These are phyloP conservation scores for Cyberlindnera meyerae DNA, from an alignment of 805 yeast species.

Conservation along the genomic window DNA sequence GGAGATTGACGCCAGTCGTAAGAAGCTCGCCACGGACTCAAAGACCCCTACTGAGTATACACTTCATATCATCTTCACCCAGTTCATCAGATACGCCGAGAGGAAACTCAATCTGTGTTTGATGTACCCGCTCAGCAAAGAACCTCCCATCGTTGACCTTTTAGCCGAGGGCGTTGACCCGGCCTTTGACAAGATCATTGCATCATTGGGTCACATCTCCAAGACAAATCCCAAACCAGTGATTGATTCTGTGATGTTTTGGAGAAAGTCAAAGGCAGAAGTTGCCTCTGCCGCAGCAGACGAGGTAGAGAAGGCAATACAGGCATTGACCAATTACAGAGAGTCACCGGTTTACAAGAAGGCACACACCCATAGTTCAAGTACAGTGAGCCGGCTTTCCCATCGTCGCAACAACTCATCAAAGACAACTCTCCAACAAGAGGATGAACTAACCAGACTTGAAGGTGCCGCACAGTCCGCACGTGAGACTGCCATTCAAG, in stretches of 20 bases:
- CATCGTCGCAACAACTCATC: constrained; percentile 51
- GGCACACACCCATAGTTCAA: constrained; percentile 28
- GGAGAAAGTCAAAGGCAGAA: constrained; percentile 93
- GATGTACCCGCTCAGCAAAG: constrained; percentile 56
- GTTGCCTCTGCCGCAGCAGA: constrained; percentile 63
- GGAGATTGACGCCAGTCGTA: constrained; percentile 28
- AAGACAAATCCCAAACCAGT: constrained; percentile 89
- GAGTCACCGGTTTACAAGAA: constrained; percentile 21
- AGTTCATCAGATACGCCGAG: constrained; percentile 92
- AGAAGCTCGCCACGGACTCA: constrained; percentile 45
- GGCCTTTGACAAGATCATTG: constrained; percentile 78
- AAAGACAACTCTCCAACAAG: constrained; percentile 35
- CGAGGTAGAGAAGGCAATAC: constrained; percentile 40
- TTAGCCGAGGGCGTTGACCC: constrained; percentile 85
- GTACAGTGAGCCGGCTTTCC: constrained; percentile 30
- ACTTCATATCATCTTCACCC: constrained; percentile 88
- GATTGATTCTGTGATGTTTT: constrained; percentile 95
- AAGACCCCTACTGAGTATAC: constrained; percentile 87
- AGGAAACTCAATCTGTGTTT: constrained; percentile 73
- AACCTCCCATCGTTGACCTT: constrained; percentile 74
- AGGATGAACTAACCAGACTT: constrained; percentile 48
- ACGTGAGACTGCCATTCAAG: constrained; percentile 68
- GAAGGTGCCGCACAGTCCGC: constrained; percentile 38
- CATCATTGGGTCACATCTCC: constrained; percentile 87
- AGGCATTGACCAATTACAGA: constrained; percentile 29